Conservation (phyloP, 2,329 filamentous ascomycete genomes). For the Mycosphaerella arachidis region DNA sequence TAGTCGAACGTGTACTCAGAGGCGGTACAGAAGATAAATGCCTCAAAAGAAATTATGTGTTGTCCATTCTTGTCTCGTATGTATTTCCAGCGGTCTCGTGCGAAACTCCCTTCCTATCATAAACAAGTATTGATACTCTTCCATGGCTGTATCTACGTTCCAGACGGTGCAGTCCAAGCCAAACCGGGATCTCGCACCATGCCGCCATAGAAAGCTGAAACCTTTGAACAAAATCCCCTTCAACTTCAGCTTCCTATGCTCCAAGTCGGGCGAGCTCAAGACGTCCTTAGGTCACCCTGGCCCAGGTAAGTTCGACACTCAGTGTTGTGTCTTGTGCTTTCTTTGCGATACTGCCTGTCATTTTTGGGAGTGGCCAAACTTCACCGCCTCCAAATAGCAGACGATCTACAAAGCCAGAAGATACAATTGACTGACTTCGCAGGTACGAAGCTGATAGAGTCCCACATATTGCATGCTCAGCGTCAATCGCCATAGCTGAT, state of each 20-base stretch:
- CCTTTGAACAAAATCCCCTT: neutral
- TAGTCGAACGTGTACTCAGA: conserved; percentile 20
- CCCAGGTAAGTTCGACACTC: too few relatives aligned
- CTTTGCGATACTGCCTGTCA: too few relatives aligned
- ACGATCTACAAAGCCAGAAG: neutral
- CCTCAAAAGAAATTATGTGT: conserved; percentile 14
- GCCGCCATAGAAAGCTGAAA: neutral
- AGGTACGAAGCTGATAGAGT: too few relatives aligned
- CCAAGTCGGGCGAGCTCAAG: neutral
- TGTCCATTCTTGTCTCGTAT: neutral
- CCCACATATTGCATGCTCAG: too few relatives aligned
- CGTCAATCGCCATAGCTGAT: neutral
- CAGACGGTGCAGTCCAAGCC: neutral
- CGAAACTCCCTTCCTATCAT: neutral
- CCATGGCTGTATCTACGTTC: neutral
- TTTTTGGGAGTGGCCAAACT: too few relatives aligned
- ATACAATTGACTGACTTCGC: neutral
- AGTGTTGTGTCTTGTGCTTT: too few relatives aligned
- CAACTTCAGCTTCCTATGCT: neutral
- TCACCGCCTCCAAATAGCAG: too few relatives aligned
- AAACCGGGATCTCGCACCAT: neutral
- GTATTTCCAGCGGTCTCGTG: neutral
- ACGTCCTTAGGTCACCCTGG: too few relatives aligned
- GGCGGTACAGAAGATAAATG: conserved; percentile 21
- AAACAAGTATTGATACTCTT: too few relatives aligned